Evolutionary conservation across 345 rosid species (phyloP).

Genomic region (Diplotaxis tenuifolia): DNA sequence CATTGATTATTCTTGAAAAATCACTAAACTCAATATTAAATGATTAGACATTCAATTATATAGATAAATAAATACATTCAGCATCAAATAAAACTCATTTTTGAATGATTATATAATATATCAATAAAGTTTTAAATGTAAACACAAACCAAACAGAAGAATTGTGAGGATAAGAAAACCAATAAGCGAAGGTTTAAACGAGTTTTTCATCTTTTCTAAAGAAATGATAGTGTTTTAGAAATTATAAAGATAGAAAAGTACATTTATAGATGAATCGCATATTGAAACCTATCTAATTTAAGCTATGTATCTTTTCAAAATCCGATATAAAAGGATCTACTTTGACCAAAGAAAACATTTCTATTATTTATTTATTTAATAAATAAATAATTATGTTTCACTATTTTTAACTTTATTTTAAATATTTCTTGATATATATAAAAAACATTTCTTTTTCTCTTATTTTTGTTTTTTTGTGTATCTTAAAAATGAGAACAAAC

Average conservation of each 20-base stretch:
- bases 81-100: too few relatives aligned
- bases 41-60: neutral
- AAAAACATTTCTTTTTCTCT: too few relatives aligned
- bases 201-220: neutral
- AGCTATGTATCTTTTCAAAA: neutral
- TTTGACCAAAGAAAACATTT: neutral
- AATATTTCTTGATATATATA: too few relatives aligned
- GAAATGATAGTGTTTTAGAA: neutral
- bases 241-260: neutral
- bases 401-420: too few relatives aligned
- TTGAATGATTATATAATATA: too few relatives aligned
- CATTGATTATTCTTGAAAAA: neutral
- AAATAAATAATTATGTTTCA: too few relatives aligned
- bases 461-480: too few relatives aligned
- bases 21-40: neutral
- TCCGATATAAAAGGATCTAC: neutral
- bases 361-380: too few relatives aligned
- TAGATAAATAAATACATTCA: neutral
- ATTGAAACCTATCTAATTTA: neutral
- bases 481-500: too few relatives aligned
- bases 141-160: too few relatives aligned
- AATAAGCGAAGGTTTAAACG: neutral
- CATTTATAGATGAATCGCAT: neutral
- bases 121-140: too few relatives aligned
- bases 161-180: too few relatives aligned